A percentile compares a stretch with the other conserved stretches of the same genome.
Evolutionary conservation across 768 basidiomycete genomes (phyloP).

Genomic region (Hirschioporus abietinus): DNA sequence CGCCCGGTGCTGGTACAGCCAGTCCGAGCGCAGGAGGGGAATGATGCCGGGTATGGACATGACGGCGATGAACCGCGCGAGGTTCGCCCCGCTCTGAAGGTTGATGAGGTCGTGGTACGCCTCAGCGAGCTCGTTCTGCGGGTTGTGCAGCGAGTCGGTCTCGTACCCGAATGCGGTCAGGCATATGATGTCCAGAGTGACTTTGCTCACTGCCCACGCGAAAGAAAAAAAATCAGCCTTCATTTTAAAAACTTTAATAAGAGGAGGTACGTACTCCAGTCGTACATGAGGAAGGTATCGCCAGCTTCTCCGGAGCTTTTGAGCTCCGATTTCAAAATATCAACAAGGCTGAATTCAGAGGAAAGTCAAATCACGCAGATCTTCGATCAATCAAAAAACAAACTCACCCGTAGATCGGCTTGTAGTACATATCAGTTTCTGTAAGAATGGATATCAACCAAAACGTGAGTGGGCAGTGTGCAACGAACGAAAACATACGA

Average conservation of each 20-base stretch:
- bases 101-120: conserved; percentile 40
- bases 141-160: conserved; percentile 39
- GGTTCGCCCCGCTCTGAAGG: conserved; percentile 35
- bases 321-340: conserved; percentile 31
- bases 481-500: conserved; percentile 20
- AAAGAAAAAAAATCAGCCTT: no score
- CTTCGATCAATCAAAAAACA: neutral
- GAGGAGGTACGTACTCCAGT: conserved; percentile 39
- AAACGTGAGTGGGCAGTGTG: neutral
- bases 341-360: conserved; percentile 27
- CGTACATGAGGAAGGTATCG: conserved; percentile 31
- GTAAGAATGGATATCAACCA: no score
- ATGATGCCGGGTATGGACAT: conserved; percentile 32
- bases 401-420: conserved; percentile 37
- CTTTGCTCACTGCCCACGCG: conserved; percentile 46
- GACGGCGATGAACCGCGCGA: conserved; percentile 30
- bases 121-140: conserved; percentile 40
- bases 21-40: conserved; percentile 28
- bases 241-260: no score
- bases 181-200: conserved; percentile 49
- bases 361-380: conserved; percentile 6
- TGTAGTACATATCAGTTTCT: conserved; percentile 45
- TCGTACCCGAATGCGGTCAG: conserved; percentile 45
- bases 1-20: conserved; percentile 31
- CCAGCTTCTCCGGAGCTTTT: conserved; percentile 22